Conservation (phyloP, 768 basidiomycete genomes). For the Pleurotus tuoliensis region DNA sequence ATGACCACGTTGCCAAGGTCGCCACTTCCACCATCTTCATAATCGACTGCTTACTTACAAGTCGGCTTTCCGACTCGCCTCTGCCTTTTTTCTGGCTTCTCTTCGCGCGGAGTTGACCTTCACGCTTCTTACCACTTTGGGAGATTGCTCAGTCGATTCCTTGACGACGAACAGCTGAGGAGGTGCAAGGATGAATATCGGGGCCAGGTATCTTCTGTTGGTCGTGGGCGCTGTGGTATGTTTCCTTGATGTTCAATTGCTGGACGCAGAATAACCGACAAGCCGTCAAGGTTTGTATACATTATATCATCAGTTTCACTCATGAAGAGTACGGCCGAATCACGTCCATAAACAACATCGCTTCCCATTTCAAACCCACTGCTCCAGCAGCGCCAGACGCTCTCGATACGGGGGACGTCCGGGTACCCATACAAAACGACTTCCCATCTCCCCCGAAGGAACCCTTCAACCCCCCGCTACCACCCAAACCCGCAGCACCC, state of each 20-base stretch:
- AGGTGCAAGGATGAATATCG: background rate
- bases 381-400: constrained; percentile 28
- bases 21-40: too few relatives aligned
- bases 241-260: background rate
- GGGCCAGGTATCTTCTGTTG: background rate
- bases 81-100: too few relatives aligned
- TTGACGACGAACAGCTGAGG: too few relatives aligned
- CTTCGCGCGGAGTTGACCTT: too few relatives aligned
- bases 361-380: constrained; percentile 18
- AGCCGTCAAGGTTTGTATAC: constrained; percentile 27
- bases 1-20: too few relatives aligned
- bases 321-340: constrained; percentile 41
- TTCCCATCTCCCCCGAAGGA: background rate
- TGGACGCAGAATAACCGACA: too few relatives aligned
- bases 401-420: constrained; percentile 3
- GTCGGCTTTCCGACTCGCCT: too few relatives aligned
- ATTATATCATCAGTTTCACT: constrained; percentile 40
- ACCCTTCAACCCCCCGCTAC: background rate
- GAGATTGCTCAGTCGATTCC: too few relatives aligned
- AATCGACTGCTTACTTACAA: too few relatives aligned
- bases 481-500: background rate
- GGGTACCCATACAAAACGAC: background rate
- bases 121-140: too few relatives aligned
- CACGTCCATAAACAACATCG: constrained; percentile 33
- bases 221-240: background rate